These are phyloP conservation scores for Acer campestre DNA, from an alignment of 345 rosid genomes.

Conservation along the genomic window DNA sequence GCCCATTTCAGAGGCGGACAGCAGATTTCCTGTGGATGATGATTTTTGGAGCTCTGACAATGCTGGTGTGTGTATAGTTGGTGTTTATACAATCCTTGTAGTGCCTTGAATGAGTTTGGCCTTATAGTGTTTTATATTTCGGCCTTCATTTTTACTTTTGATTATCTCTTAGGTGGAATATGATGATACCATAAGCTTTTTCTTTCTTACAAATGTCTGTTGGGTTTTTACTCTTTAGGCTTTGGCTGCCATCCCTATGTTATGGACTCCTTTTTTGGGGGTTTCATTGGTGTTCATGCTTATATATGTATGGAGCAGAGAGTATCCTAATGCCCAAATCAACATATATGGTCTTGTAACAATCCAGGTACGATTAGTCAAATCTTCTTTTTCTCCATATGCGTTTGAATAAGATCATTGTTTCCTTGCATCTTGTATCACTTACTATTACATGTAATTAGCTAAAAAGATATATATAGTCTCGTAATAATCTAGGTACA, in stretches of 20 bases:
- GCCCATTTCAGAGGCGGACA: slow-evolving; percentile 75
- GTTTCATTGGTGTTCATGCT: slow-evolving; percentile 90
- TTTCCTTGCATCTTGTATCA: not conserved
- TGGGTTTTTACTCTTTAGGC: slow-evolving; percentile 45
- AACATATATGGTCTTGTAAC: slow-evolving; percentile 79
- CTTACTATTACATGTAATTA: not conserved
- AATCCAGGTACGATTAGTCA: slow-evolving; percentile 54
- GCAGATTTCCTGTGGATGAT: slow-evolving; percentile 90
- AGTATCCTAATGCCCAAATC: slow-evolving; percentile 81
- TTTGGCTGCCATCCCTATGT: slow-evolving; percentile 63
- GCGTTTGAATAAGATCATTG: not conserved
- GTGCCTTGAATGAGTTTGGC: not conserved
- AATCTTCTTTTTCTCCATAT: not conserved
- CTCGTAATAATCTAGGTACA: slow-evolving; percentile 73
- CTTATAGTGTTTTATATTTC: not conserved
- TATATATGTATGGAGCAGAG: slow-evolving; percentile 90
- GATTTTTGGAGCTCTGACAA: slow-evolving; percentile 60
- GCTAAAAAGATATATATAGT: slow-evolving; percentile 47
- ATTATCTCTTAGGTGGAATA: not conserved
- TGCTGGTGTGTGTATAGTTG: slow-evolving; percentile 44
- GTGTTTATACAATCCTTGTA: not conserved
- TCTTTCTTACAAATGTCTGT: slow-evolving; percentile 6
- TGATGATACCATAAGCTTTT: not conserved
- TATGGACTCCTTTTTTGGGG: slow-evolving; percentile 65
- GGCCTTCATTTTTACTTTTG: not conserved